These are phyloP conservation scores for Strobilomyces echinocephalus DNA, from an alignment of 768 basidiomycete species.

Conservation along the genomic window DNA sequence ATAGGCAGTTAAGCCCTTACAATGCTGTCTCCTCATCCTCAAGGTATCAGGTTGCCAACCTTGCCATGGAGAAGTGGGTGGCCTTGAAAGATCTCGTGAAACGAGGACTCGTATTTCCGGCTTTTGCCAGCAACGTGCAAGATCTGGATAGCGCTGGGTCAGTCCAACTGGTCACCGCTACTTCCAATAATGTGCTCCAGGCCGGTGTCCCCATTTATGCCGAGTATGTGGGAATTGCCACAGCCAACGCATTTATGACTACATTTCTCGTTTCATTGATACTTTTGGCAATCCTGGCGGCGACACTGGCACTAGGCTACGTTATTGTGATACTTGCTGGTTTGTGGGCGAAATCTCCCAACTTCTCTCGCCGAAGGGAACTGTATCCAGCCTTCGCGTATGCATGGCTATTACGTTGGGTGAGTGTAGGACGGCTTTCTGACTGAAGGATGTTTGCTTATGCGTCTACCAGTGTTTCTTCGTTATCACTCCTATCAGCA, in stretches of 20 bases:
- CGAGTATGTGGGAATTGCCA: constrained; percentile 71
- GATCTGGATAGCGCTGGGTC: constrained; percentile 25
- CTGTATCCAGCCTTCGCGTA: constrained; percentile 45
- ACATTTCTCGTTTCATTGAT: constrained; percentile 74
- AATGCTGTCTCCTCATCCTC: constrained; percentile 35
- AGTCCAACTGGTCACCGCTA: constrained; percentile 62
- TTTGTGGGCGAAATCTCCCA: constrained; percentile 19
- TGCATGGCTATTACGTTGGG: constrained; percentile 65
- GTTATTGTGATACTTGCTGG: constrained; percentile 31
- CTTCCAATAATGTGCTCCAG: constrained; percentile 62
- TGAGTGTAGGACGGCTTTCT: constrained; percentile 34
- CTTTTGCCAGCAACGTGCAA: constrained; percentile 21
- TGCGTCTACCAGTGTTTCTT: constrained; percentile 48
- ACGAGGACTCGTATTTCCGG: neutral
- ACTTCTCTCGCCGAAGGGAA: constrained; percentile 17
- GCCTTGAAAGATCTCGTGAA: constrained; percentile 11
- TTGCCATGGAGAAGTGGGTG: constrained; percentile 8
- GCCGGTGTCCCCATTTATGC: constrained; percentile 82
- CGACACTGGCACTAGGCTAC: constrained; percentile 50
- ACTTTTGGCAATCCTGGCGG: constrained; percentile 54
- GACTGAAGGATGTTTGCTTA: constrained; percentile 1
- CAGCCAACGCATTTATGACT: constrained; percentile 87
- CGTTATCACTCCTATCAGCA: constrained; percentile 60
- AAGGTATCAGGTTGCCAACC: neutral
- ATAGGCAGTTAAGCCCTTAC: constrained; percentile 78